A percentile compares a stretch with the other conserved stretches of the same genome.
Evolutionary conservation across 305 asterid genomes (phyloP).

Genomic region (Solanum hybrid): DNA sequence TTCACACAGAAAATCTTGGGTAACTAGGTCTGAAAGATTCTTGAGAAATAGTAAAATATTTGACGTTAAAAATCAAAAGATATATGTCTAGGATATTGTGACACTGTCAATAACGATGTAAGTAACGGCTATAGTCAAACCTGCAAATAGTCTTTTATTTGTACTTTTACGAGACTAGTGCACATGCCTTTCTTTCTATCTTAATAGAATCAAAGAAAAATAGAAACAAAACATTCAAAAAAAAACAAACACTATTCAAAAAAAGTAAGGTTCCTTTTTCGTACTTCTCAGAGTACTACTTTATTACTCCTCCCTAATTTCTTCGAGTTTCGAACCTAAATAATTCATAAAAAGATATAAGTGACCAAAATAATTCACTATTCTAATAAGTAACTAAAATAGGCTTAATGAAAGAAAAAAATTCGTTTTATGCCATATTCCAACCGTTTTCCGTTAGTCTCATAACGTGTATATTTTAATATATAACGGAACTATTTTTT

Average conservation of each 20-base stretch:
- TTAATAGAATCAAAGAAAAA: conserved; percentile 2
- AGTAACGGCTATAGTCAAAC: conserved; percentile 1
- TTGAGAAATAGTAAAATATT: not conserved
- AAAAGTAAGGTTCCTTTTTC: conserved; percentile 7
- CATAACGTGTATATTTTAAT: too few species aligned
- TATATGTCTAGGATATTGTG: not conserved
- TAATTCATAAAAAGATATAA: too few species aligned
- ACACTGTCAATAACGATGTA: not conserved
- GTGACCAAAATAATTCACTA: too few species aligned
- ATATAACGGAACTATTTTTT: too few species aligned
- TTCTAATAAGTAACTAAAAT: too few species aligned
- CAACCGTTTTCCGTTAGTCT: too few species aligned
- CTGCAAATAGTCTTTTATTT: not conserved
- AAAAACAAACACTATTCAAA: conserved; percentile 9
- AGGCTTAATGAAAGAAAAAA: too few species aligned
- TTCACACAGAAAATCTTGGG: not conserved
- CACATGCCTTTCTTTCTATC: not conserved
- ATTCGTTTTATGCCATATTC: too few species aligned
- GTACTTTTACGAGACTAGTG: not conserved
- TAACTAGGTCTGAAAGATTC: not conserved
- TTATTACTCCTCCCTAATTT: conserved; percentile 19
- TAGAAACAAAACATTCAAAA: conserved; percentile 20
- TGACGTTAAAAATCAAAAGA: not conserved
- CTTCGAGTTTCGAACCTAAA: too few species aligned
- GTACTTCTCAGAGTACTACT: conserved; percentile 23